Conservation (phyloP, 768 basidiomycete genomes). For the Boletus reticulatus region DNA sequence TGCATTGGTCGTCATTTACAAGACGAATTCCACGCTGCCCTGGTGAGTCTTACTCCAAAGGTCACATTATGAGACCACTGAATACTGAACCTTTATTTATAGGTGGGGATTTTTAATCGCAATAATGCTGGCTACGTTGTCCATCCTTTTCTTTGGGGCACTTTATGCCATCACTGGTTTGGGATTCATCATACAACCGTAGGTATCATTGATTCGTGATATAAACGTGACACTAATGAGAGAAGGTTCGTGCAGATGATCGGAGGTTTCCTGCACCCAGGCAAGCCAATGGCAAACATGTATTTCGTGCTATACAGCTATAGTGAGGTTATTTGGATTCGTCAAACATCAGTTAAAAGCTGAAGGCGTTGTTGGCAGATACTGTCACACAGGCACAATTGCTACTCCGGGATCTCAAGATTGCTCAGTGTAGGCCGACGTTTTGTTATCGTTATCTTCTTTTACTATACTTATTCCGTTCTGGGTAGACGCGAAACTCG, state of each 20-base stretch:
- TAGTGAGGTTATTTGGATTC: slow-evolving; percentile 29
- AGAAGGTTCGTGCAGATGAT: slow-evolving; percentile 37
- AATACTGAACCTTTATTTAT: neutral
- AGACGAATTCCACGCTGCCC: slow-evolving; percentile 51
- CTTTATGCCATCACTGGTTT: slow-evolving; percentile 50
- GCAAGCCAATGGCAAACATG: slow-evolving; percentile 46
- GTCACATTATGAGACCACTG: neutral
- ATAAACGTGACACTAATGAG: neutral
- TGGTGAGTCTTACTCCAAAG: slow-evolving; percentile 34
- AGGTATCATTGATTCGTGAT: slow-evolving; percentile 2
- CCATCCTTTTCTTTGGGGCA: slow-evolving; percentile 54
- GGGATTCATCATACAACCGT: slow-evolving; percentile 24
- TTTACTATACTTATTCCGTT: slow-evolving; percentile 36
- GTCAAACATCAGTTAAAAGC: slow-evolving; percentile 40
- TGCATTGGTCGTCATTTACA: slow-evolving; percentile 54
- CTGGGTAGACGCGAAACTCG: slow-evolving; percentile 52
- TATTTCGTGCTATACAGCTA: slow-evolving; percentile 45
- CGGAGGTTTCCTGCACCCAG: slow-evolving; percentile 34
- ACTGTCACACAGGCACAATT: slow-evolving; percentile 49
- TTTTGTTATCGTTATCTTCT: slow-evolving; percentile 5
- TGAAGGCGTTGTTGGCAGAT: slow-evolving; percentile 36
- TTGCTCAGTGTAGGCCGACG: slow-evolving; percentile 21
- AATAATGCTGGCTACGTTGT: slow-evolving; percentile 48
- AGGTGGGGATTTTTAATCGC: slow-evolving; percentile 51
- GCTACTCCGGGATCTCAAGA: slow-evolving; percentile 58